These are phyloP conservation scores for Epichloe brachyelytri DNA, from an alignment of 2,329 filamentous ascomycete species.

Conservation along the genomic window DNA sequence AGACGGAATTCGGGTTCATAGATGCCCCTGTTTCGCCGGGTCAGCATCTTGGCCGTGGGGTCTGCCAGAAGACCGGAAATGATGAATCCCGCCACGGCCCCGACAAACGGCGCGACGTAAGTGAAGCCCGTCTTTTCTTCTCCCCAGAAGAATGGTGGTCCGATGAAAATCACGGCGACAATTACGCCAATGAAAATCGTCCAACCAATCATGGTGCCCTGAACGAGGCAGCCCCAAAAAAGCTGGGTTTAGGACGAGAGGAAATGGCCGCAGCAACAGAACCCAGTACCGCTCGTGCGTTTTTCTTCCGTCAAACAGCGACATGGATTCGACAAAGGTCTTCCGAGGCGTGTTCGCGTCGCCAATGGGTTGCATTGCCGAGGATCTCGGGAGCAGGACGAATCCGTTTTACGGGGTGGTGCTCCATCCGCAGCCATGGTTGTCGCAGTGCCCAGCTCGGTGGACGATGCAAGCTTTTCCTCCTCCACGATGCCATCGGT, in stretches of 20 bases:
- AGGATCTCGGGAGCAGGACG: slow-evolving; percentile 19
- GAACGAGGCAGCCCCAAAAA: slow-evolving; percentile 75
- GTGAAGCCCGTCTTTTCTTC: slow-evolving; percentile 75
- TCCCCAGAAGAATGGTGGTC: slow-evolving; percentile 68
- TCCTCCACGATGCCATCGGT: slow-evolving; percentile 28
- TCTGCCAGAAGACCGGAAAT: slow-evolving; percentile 67
- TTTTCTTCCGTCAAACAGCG: slow-evolving; percentile 70
- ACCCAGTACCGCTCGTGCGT: slow-evolving; percentile 61
- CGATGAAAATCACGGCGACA: slow-evolving; percentile 69
- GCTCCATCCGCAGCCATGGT: slow-evolving; percentile 1
- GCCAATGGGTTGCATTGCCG: slow-evolving; percentile 22
- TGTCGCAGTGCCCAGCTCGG: neutral
- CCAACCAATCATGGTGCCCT: slow-evolving; percentile 89
- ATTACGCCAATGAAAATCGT: slow-evolving; percentile 85
- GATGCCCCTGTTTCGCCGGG: slow-evolving; percentile 60
- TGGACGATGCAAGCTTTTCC: slow-evolving; percentile 6
- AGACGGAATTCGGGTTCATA: slow-evolving; percentile 91
- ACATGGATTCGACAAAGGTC: slow-evolving; percentile 47
- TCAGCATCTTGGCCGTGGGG: slow-evolving; percentile 55
- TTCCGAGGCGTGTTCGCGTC: slow-evolving; percentile 32
- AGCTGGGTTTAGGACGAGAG: slow-evolving; percentile 71
- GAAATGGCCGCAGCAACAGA: slow-evolving; percentile 59
- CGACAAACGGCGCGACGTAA: slow-evolving; percentile 76
- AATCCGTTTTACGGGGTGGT: slow-evolving; percentile 13
- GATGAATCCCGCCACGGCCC: slow-evolving; percentile 64